Base-by-base conservation (phyloP, 768 basidiomycete species). In the Porpolomopsis calyptriformis region DNA sequence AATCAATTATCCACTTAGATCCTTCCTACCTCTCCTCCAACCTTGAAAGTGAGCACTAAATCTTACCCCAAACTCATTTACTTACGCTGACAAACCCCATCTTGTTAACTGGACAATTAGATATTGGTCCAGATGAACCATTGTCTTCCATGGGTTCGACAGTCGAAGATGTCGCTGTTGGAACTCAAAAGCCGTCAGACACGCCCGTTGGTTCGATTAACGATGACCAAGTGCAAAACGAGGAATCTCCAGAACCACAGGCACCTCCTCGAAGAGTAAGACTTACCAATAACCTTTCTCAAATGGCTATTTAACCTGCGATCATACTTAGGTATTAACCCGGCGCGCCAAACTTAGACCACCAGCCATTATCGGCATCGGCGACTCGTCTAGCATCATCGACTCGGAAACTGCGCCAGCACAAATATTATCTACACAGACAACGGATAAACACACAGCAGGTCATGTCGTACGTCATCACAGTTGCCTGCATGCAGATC, bases 61-160 rank as follows among this genome's bases (percentile, higher is more conserved):
- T 7, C 56, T 55, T 52, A 44, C 38, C 37, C 11, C 34, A 37
- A 27, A 29, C 33, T 7, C 16, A 12, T n/a, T 16, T 11, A 5
- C 18, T 42, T 40, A 18, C 31, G 19, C 26, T 16, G 8, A 29
- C n/a, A n/a, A n/a, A n/a, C n/a, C n/a, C n/a, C n/a, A n/a, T n/a
- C n/a, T n/a, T n/a, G n/a, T n/a, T n/a, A n/a, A n/a, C n/a, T n/a
- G n/a, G n/a, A n/a, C n/a, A n/a, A n/a, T n/a, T n/a, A n/a, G n/a
- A n/a, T n/a, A n/a, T n/a, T n/a, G n/a, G n/a, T n/a, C n/a, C 70
- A 2, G 66, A 71, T 16, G 79, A 81, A 49, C 70, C 72, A 0
- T 71, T 74, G 4, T 48, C 69, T 6, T 60, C 61, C n/a, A n/a
- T n/a, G n/a, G n/a, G n/a, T n/a, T n/a, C n/a, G n/a, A n/a, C n/a